Evolutionary conservation across 2,329 filamentous ascomycete species (phyloP), one percentile per base, ranked within the genome.

Genomic region (Phyllosticta citriasiana): DNA sequence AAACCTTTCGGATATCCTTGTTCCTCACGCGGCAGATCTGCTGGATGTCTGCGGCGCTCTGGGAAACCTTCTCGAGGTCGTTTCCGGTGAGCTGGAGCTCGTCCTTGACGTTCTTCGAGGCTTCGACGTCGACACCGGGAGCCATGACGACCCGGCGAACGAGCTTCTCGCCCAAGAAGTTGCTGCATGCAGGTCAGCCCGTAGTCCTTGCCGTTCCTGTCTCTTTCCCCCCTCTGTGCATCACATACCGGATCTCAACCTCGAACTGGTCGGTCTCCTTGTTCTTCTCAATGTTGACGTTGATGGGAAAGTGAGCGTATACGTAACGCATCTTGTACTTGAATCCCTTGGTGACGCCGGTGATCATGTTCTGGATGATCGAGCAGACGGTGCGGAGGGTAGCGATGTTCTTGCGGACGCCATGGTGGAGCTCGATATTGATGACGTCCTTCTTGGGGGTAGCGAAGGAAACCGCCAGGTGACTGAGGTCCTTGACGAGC

Each of bases 271-370:
- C 92, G 67, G 90, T 94, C 83, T 97, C 94, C 75, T 79, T 78
- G 86, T 93, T 93, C 88, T 97, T 92, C 74, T 96, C 91, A 71
- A 99, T 80, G 85, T 97, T 97, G 83, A 99, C 93, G 86, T 99
- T 99, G 91, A 99, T 99, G 81, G 94, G 94, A 78, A 99, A 99
- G 88, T 99, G 94, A 78, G 94, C 94, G 80, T 99, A 99, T 81
- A 99, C 94, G 84, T 99, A 99, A 76, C 95, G 91, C 93, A 99
- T 97, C 90, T 99, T 99, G 89, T 99, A 99, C 84, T 95, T 95
- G 90, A 88, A 99, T 72, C 94, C 94, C 85, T 93, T 96, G 79
- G 94, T 99, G 70, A 99, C 94, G 80, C 94, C 94, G 74, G 92
- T 87, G 80, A 99, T 89, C 82, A 99, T 79, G 88, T 99, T 99